Evolutionary conservation across 805 yeast species (phyloP).

Genomic region (Kazachstania psychrophila): DNA sequence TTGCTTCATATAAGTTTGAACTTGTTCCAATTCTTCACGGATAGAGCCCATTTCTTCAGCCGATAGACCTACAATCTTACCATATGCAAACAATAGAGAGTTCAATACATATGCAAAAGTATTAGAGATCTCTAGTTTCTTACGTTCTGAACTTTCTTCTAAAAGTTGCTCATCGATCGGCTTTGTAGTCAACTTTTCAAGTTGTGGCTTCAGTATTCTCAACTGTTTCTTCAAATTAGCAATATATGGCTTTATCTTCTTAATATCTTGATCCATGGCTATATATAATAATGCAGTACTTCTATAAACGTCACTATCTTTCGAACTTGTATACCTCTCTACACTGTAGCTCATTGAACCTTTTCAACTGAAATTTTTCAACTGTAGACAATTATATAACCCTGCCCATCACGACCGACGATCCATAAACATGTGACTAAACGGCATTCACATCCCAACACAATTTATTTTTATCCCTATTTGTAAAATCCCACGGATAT

Average conservation of each 20-base stretch:
- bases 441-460: no score
- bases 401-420: no score
- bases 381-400: no score
- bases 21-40: slow-evolving; percentile 55
- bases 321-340: no score
- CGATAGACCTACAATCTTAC: slow-evolving; percentile 18
- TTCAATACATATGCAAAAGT: slow-evolving; percentile 23
- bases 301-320: no score
- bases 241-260: slow-evolving; percentile 24
- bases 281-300: no score
- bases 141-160: slow-evolving; percentile 13
- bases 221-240: slow-evolving; percentile 19
- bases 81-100: slow-evolving; percentile 24
- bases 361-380: no score
- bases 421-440: no score
- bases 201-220: slow-evolving; percentile 11
- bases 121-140: slow-evolving; percentile 20
- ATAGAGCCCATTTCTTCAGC: slow-evolving; percentile 35
- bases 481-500: no score
- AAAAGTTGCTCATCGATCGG: slow-evolving; percentile 25
- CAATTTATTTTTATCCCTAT: no score
- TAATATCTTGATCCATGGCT: slow-evolving; percentile 16
- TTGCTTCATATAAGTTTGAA: slow-evolving; percentile 58
- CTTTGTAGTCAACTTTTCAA: slow-evolving; percentile 16
- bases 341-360: no score